These are phyloP conservation scores for Pyracantha coccinea DNA, from an alignment of 331 rosid genomes.

Conservation along the genomic window DNA sequence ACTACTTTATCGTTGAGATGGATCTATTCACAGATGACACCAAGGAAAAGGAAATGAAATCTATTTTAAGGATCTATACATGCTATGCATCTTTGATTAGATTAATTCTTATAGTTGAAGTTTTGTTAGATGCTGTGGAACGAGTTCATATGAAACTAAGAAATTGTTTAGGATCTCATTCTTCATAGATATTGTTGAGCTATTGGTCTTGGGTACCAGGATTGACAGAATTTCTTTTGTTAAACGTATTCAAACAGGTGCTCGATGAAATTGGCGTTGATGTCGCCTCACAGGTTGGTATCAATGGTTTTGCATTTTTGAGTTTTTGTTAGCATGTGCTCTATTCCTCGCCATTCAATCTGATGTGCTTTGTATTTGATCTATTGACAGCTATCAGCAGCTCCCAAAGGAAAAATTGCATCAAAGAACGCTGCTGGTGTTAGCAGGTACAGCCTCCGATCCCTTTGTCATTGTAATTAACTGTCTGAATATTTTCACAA, in stretches of 20 bases:
- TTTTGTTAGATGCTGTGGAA: background rate
- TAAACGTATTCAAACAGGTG: slow-evolving; percentile 48
- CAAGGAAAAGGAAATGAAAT: background rate
- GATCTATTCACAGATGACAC: background rate
- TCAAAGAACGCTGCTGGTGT: slow-evolving; percentile 61
- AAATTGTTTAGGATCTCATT: background rate
- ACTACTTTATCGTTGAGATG: background rate
- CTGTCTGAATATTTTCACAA: background rate
- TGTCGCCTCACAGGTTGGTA: slow-evolving; percentile 85
- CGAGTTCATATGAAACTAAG: background rate
- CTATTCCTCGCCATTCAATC: slow-evolving; percentile 15
- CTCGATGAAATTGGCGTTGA: slow-evolving; percentile 98
- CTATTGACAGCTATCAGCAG: slow-evolving; percentile 67
- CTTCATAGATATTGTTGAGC: slow-evolving; percentile 1
- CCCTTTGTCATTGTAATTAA: background rate
- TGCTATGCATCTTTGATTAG: background rate
- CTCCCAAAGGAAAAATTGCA: slow-evolving; percentile 86
- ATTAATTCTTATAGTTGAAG: background rate
- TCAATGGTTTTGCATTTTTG: slow-evolving; percentile 1
- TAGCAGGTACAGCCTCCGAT: slow-evolving; percentile 47
- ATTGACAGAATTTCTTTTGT: slow-evolving; percentile 14
- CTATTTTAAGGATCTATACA: too few species aligned
- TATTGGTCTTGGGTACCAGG: slow-evolving; percentile 7
- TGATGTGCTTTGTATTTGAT: slow-evolving; percentile 30
- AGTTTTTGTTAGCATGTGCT: background rate